These are phyloP conservation scores for Lipomyces mesembrius DNA, from an alignment of 805 yeast species.

Conservation along the genomic window DNA sequence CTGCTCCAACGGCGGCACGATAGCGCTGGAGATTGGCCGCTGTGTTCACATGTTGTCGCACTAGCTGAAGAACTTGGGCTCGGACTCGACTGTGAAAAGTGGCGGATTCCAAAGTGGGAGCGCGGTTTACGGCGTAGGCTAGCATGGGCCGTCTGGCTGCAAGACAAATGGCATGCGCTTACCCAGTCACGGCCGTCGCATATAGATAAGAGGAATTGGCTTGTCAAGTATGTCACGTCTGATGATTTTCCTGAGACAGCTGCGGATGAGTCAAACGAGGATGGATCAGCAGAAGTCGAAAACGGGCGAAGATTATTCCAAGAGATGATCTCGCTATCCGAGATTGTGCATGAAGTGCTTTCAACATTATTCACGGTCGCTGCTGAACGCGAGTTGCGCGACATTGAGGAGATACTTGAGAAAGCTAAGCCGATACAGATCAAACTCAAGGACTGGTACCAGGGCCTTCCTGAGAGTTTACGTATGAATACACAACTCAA, in stretches of 20 bases:
- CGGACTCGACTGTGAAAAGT: slow-evolving; percentile 82
- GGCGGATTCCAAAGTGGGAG: slow-evolving; percentile 97
- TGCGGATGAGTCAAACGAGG: slow-evolving; percentile 43
- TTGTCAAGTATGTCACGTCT: slow-evolving; percentile 66
- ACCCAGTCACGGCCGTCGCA: slow-evolving; percentile 87
- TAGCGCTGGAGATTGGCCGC: slow-evolving; percentile 36
- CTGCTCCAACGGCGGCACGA: slow-evolving; percentile 58
- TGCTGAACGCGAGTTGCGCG: slow-evolving; percentile 60
- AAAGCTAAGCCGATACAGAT: slow-evolving; percentile 57
- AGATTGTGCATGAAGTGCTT: slow-evolving; percentile 71
- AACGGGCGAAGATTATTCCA: slow-evolving; percentile 73
- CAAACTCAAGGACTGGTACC: slow-evolving; percentile 47
- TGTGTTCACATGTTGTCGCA: slow-evolving; percentile 64
- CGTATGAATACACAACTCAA: slow-evolving; percentile 49
- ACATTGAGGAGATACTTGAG: slow-evolving; percentile 69
- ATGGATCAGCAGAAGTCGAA: slow-evolving; percentile 68
- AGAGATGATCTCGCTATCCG: slow-evolving; percentile 67
- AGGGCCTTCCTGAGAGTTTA: slow-evolving; percentile 44
- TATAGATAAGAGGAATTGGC: slow-evolving; percentile 77
- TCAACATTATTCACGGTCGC: slow-evolving; percentile 72
- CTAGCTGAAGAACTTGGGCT: slow-evolving; percentile 88
- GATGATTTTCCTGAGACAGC: slow-evolving; percentile 40
- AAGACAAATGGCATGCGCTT: slow-evolving; percentile 88
- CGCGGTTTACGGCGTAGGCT: slow-evolving; percentile 81
- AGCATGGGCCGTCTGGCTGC: slow-evolving; percentile 95